These are phyloP conservation scores for Starmerella tilneyi DNA, from an alignment of 805 yeast species.

Conservation along the genomic window DNA sequence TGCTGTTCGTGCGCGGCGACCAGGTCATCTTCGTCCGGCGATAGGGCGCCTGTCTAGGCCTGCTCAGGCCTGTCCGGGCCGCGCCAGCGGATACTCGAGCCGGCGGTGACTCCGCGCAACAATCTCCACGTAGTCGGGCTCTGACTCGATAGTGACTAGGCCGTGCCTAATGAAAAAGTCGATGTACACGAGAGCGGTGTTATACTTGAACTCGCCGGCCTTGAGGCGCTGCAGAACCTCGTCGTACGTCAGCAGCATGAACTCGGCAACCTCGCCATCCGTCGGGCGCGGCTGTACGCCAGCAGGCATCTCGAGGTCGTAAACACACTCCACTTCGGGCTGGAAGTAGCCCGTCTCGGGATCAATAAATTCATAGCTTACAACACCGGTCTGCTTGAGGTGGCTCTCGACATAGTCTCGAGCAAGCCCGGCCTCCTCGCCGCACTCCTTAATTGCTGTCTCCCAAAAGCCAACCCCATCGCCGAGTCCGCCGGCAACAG, in stretches of 20 bases:
- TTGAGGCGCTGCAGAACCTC: constrained; percentile 45
- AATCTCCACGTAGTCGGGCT: constrained; percentile 56
- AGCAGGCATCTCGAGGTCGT: constrained; percentile 48
- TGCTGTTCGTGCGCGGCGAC: constrained; percentile 97
- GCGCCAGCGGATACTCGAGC: constrained; percentile 54
- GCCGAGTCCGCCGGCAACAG: constrained; percentile 92
- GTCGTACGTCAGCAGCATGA: constrained; percentile 49
- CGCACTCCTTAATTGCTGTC: constrained; percentile 74
- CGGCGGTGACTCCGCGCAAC: constrained; percentile 51
- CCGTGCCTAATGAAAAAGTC: constrained; percentile 90
- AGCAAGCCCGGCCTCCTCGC: constrained; percentile 80
- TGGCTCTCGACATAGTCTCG: constrained; percentile 40
- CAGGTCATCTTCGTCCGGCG: constrained; percentile 64
- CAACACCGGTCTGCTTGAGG: constrained; percentile 48
- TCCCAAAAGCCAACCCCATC: constrained; percentile 64
- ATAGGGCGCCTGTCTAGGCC: no score
- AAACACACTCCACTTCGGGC: constrained; percentile 79
- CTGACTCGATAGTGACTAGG: constrained; percentile 50
- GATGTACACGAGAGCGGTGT: constrained; percentile 66
- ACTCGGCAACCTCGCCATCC: constrained; percentile 70
- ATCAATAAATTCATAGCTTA: constrained; percentile 45
- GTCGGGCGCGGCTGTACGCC: constrained; percentile 44
- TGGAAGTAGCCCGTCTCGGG: constrained; percentile 54
- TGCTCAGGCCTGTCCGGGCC: not conserved
- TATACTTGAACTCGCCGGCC: constrained; percentile 71